phyloP scores from a whole-genome alignment of 306 rosid genomes.

The Rosa chinensis region DNA sequence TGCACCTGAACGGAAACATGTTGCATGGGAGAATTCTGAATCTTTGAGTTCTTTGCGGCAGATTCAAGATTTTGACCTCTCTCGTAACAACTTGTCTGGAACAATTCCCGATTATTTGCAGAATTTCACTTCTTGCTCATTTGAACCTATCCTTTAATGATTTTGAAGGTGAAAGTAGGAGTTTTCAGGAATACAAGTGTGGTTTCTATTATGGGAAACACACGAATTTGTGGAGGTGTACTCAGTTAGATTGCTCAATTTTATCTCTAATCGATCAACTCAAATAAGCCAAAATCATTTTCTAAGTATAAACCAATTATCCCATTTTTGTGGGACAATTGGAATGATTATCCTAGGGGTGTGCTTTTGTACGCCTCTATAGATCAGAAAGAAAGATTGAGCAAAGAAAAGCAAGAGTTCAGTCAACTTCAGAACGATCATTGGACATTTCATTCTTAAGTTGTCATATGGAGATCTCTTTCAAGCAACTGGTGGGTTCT shows the following conservation, averaged over 20 bases:
- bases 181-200: slow-evolving; percentile 25
- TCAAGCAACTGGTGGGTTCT: background rate
- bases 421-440: too few species aligned
- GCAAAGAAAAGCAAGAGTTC: too few species aligned
- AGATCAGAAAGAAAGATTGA: too few species aligned
- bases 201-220: slow-evolving; percentile 17
- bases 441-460: background rate
- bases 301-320: background rate
- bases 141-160: slow-evolving; percentile 34
- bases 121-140: background rate
- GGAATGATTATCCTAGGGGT: background rate
- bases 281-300: background rate
- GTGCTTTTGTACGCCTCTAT: background rate
- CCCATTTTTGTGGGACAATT: slow-evolving; percentile 6
- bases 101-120: slow-evolving; percentile 13
- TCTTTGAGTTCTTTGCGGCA: slow-evolving; percentile 25
- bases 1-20: slow-evolving; percentile 22
- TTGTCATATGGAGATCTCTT: background rate
- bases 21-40: slow-evolving; percentile 16
- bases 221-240: slow-evolving; percentile 23
- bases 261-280: background rate
- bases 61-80: background rate
- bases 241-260: slow-evolving; percentile 10
- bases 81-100: slow-evolving; percentile 28
- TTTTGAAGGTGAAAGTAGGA: slow-evolving; percentile 34